A percentile compares a stretch with the other conserved stretches of the same genome.
phyloP scores from a whole-genome alignment of 2,329 filamentous ascomycete genomes.

The Xylaria sp. region DNA sequence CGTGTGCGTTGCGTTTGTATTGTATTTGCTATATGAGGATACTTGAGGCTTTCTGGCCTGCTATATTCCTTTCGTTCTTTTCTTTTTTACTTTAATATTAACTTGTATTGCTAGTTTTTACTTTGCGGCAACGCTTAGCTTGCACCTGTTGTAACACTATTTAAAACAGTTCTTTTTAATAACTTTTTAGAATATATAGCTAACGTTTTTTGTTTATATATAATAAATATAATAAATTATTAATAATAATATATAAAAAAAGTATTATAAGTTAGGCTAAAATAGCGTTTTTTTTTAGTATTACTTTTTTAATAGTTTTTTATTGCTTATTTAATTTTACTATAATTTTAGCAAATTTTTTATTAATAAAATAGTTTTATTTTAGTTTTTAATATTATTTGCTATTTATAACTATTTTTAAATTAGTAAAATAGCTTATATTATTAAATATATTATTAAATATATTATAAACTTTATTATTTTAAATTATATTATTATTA shows the following conservation, averaged over 20 bases:
- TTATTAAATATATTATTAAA: not conserved
- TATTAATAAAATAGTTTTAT: not conserved
- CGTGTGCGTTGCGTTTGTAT: too few relatives aligned
- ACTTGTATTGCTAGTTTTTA: too few relatives aligned
- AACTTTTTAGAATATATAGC: not conserved
- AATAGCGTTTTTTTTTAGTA: not conserved
- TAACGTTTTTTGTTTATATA: not conserved
- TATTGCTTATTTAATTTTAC: not conserved
- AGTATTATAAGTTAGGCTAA: not conserved
- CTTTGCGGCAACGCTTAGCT: too few relatives aligned
- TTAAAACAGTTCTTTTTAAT: not conserved
- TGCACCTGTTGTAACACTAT: too few relatives aligned
- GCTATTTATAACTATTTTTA: not conserved
- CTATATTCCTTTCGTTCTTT: too few relatives aligned
- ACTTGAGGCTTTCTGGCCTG: too few relatives aligned
- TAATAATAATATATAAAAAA: not conserved
- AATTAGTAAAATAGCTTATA: not conserved
- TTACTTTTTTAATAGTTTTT: not conserved
- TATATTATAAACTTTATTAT: not conserved
- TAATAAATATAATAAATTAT: not conserved
- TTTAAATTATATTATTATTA: not conserved
- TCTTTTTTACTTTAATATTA: too few relatives aligned
- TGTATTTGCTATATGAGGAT: too few relatives aligned
- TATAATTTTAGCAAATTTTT: not conserved
- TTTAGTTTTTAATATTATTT: slow-evolving; percentile 1